Conservation (phyloP, 2,329 filamentous ascomycete genomes). For the Claviceps digitariae region DNA sequence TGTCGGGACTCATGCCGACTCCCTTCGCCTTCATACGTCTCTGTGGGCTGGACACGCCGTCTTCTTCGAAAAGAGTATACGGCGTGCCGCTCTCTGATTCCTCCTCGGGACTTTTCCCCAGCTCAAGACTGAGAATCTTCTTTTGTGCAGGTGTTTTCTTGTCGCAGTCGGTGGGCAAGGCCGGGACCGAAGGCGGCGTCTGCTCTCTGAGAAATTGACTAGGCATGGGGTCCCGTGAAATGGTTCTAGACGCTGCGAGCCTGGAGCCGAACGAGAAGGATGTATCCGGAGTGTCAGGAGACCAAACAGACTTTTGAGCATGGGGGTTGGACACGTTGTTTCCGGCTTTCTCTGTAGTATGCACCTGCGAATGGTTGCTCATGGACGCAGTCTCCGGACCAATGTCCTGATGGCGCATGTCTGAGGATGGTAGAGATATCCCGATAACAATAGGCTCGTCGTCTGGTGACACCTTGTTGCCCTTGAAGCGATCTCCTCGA, state of each 20-base stretch:
- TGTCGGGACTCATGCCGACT: slow-evolving; percentile 26
- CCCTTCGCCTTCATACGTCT: slow-evolving; percentile 26
- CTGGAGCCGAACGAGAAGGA: slow-evolving; percentile 25
- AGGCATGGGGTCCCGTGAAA: slow-evolving; percentile 39
- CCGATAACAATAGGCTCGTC: slow-evolving; percentile 63
- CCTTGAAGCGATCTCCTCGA: slow-evolving; percentile 14
- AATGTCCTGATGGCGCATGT: slow-evolving; percentile 17
- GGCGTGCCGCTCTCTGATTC: slow-evolving; percentile 44
- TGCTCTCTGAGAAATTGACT: slow-evolving; percentile 16
- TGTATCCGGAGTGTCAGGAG: slow-evolving; percentile 45
- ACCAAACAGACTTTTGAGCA: slow-evolving; percentile 38
- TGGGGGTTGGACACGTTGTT: neutral
- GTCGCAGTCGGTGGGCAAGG: slow-evolving; percentile 33
- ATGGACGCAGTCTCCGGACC: slow-evolving; percentile 36
- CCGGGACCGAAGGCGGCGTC: slow-evolving; percentile 50
- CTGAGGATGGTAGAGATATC: slow-evolving; percentile 45
- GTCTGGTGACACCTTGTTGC: slow-evolving; percentile 47
- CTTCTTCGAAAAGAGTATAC: slow-evolving; percentile 58
- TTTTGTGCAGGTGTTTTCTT: slow-evolving; percentile 18
- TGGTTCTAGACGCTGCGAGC: slow-evolving; percentile 44
- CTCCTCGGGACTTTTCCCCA: slow-evolving; percentile 17
- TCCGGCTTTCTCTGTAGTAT: neutral
- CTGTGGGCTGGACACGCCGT: slow-evolving; percentile 32
- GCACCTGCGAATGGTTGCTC: slow-evolving; percentile 16
- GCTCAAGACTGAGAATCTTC: slow-evolving; percentile 23